These are phyloP conservation scores for Brasilioporus rufonigricans DNA, from an alignment of 768 basidiomycete genomes.

Conservation along the genomic window DNA sequence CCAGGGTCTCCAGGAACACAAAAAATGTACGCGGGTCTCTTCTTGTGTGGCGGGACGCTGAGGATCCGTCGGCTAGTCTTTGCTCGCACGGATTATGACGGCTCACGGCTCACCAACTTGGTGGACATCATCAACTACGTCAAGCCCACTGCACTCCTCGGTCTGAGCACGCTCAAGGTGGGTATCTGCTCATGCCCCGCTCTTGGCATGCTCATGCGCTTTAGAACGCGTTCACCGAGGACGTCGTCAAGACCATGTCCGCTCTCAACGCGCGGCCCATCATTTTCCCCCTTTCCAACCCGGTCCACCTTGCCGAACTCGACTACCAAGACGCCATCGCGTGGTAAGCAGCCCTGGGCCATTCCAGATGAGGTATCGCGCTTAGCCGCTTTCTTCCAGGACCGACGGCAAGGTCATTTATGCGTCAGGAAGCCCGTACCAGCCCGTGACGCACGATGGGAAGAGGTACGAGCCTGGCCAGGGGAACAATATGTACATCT, in stretches of 20 bases:
- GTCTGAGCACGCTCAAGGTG: slow-evolving; percentile 58
- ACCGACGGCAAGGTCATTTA: slow-evolving; percentile 67
- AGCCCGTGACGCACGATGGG: slow-evolving; percentile 46
- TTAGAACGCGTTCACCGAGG: slow-evolving; percentile 58
- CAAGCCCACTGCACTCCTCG: slow-evolving; percentile 75
- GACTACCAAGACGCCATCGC: slow-evolving; percentile 59
- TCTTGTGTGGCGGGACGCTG: background rate
- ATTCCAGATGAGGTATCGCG: too few species aligned
- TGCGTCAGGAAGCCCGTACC: slow-evolving; percentile 73
- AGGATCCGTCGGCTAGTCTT: slow-evolving; percentile 45
- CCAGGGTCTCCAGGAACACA: slow-evolving; percentile 68
- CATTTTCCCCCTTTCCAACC: slow-evolving; percentile 81
- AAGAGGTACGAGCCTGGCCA: slow-evolving; percentile 62
- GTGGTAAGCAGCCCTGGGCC: slow-evolving; percentile 37
- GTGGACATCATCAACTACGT: slow-evolving; percentile 68
- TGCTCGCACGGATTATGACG: slow-evolving; percentile 66
- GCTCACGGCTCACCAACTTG: slow-evolving; percentile 58
- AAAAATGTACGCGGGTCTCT: slow-evolving; percentile 49
- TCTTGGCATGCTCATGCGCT: background rate
- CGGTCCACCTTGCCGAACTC: slow-evolving; percentile 57
- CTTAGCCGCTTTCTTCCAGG: slow-evolving; percentile 34
- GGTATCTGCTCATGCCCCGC: background rate
- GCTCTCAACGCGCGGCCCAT: slow-evolving; percentile 67
- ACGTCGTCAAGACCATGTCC: slow-evolving; percentile 62
- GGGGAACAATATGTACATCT: slow-evolving; percentile 81